Evolutionary conservation across 2,329 filamentous ascomycete genomes (phyloP), one percentile per base, ranked within the genome.

Genomic region (Colletotrichum neosansevieriae): DNA sequence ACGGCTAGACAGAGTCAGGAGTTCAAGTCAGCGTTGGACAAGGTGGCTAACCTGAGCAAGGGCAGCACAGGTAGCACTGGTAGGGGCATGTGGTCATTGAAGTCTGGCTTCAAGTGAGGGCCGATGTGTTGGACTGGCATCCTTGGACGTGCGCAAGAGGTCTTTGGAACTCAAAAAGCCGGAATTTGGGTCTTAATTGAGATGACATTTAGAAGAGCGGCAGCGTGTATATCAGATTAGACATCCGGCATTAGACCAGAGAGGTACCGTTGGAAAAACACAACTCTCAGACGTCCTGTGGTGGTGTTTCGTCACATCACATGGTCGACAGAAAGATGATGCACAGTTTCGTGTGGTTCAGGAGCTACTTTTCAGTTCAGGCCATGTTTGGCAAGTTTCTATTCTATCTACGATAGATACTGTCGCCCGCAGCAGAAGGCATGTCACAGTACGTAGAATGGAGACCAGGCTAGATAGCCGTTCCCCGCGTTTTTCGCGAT

Each of bases 11-110:
- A 92, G 69, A 91, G 90, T 58, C 87, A 89, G 17, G 91, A 94
- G 77, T 98, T 98, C 77, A 95, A 94, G 79, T 85, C 88, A 73
- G 94, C 94, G 73, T 81, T 98, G 62, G 90, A 92, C 73, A 85
- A 85, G 70, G 91, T 97, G 74, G 95, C 95, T 1, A 87, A 83
- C 61, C 79, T 97, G 76, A 88, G 93, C 75, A 85, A 88, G 76
- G 24, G 34, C 34, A 36, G 44, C 34, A 78, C 79, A 10, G 85
- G 86, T 4, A 83, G 83, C 10, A 81, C 82, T 4, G 85, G 87
- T 72, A 78, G 86, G 59, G 84, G 80, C 2, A 84, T 88, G 36
- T 89, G 87, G 87, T 80, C 80, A 2, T 70, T 89, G 42, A 85
- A 82, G 71, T 50, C 67, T 4, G 57, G 42, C n/a, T 69, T 54